Evolutionary conservation across 1,139 yeast genomes (phyloP), one percentile per base, ranked within the genome.

Genomic region (Suhomyces coccinellae): DNA sequence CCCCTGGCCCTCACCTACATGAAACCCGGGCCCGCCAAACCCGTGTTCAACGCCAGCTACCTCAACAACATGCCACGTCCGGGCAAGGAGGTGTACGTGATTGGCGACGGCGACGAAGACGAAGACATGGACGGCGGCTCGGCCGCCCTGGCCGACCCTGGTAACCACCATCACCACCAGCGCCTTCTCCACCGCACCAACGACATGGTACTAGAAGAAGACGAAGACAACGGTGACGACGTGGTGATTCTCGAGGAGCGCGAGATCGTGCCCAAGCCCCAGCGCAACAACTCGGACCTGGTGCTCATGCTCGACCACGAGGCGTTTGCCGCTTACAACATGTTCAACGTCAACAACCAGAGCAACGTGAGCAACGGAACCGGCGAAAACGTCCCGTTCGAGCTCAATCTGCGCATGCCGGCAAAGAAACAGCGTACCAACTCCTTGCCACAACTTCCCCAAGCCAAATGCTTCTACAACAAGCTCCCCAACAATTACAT

Each of bases 401-500:
- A 48, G 41, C 38, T 51, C 27, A 41, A 43, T 37, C 49, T 41
- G 43, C 39, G 44, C 30, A 42, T 44, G 27, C 52, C 55, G 33
- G 49, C 59, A n/a, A 71, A 71, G 58, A 82, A 82, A 54, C 83
- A 80, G 58, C 66, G 90, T 53, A 84, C 89, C 0, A 81, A 80
- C 52, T 83, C 90, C 0, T 65, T 85, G 41, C 91, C 93, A 0
- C 93, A 85, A 58, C 65, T 85, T 37, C 86, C 90, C 2, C 66
- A 56, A 48, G 79, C 66, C 3, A 68, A 63, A 45, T 74, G 79
- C 51, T 67, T 71, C 48, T 74, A 74, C 55, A 68, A 67, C 45
- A 69, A 70, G 45, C 54, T 71, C 8, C 75, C 75, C 32, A 63
- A 61, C 41, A 65, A 69, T 45, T 70, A 71, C 45, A 65, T 72